A percentile compares a stretch with the other conserved stretches of the same genome.
phyloP scores from a whole-genome alignment of 1,284 basidiomycete species.

The Phylloporus gajari region DNA sequence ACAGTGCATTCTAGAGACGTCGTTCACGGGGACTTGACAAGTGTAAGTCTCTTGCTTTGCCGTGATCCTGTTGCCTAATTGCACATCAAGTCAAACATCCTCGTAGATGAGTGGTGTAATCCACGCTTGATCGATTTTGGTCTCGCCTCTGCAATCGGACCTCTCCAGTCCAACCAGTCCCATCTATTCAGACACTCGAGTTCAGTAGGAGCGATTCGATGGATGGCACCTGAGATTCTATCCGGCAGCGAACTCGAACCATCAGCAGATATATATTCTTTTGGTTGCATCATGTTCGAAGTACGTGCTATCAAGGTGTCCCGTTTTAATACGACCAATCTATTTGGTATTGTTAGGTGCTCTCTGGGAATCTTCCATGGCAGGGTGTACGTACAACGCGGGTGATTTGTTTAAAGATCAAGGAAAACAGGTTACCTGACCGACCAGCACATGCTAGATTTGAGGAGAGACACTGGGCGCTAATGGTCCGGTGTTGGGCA shows the following conservation, averaged over 20 bases:
- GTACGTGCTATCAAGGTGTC: not conserved
- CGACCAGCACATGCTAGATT: conserved; percentile 5
- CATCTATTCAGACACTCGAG: conserved; percentile 8
- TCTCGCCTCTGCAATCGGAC: conserved; percentile 12
- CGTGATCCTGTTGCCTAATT: not conserved
- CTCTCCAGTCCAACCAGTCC: conserved; percentile 4
- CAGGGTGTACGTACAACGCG: not conserved
- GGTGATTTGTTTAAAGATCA: conserved; percentile 5
- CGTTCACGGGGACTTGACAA: conserved; percentile 13
- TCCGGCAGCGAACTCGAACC: not conserved
- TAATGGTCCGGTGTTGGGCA: conserved; percentile 12
- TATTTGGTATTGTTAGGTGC: not conserved
- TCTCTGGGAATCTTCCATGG: conserved; percentile 12
- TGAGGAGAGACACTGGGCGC: conserved; percentile 7
- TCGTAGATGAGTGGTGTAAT: conserved; percentile 4
- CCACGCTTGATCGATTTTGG: conserved; percentile 15
- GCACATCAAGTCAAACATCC: conserved; percentile 4
- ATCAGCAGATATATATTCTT: conserved; percentile 10
- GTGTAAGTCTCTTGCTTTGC: not conserved
- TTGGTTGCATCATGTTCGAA: conserved; percentile 13
- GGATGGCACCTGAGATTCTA: conserved; percentile 12
- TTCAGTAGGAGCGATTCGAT: conserved; percentile 8
- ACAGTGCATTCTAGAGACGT: not conserved
- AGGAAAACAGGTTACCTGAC: conserved; percentile 3
- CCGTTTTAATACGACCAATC: not conserved